Evolutionary conservation across 2,329 filamentous ascomycete species (phyloP), one percentile per base, ranked within the genome.

Genomic region (Ophiostoma australiae): DNA sequence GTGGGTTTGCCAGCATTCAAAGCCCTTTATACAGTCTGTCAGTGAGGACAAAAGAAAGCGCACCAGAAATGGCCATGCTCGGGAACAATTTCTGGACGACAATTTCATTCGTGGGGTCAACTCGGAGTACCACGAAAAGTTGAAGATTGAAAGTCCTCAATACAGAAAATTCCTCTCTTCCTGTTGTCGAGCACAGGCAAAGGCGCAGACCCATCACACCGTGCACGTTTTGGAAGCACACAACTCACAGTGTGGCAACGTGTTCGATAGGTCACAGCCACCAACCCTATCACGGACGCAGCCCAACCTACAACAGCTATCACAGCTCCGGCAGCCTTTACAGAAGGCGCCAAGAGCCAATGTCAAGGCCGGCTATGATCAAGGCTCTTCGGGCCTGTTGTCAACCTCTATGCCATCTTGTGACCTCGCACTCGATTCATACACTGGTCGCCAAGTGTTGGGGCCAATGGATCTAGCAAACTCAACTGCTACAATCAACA

Each of bases 1-100:
- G 20, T 74, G 73, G 73, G 69, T 71, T 1, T 71, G 70, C 33
- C 17, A 39, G 44, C 33, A 65, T 33, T 23, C 55, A 6, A 15
- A 8, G 4, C 55, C 23, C 4, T 0, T 5, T 31, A 5, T 8
- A 31, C 55, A 0, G 11, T 33, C 55, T 4, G 23, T 11, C 10
- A 33, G 15, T 23, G 8, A 17, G 27, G 3, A 13, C 23, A 27
- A 4, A 23, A 15, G 15, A 13, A 31, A 3, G 23, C 27, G 23
- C 15, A n/a, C 55, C 23, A 13, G 4, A 8, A 11, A 11, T 4
- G 3, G 11, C 2, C 55, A 61, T 7, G 23, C 55, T 13, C n/a
- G 55, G 27, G 13, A 15, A 15, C 23, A 31, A 7, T 31, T 33
- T 27, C 15, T 35, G 27, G 7, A 33, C 4, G 31, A 39, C 3